Conservation (phyloP, 2,329 filamentous ascomycete genomes). For the Colletotrichum sp. region DNA sequence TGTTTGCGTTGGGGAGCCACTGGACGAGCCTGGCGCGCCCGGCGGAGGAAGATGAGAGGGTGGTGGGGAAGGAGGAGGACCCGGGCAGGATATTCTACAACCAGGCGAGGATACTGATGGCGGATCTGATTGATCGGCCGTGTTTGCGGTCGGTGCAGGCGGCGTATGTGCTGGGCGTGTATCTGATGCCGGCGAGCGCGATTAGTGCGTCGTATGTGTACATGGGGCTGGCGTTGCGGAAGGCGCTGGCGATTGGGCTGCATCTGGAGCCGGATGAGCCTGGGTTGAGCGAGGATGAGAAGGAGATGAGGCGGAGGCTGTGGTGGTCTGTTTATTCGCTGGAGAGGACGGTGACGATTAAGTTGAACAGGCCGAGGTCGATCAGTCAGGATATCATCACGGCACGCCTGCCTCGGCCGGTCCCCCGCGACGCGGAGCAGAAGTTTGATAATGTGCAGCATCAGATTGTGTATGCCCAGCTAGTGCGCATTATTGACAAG, state of each 20-base stretch:
- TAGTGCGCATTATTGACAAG: constrained; percentile 34
- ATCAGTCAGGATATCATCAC: constrained; percentile 27
- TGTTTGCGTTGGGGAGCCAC: constrained; percentile 36
- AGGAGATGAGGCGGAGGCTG: constrained; percentile 25
- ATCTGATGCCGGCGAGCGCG: constrained; percentile 36
- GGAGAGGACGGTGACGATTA: constrained; percentile 28
- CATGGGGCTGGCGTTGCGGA: constrained; percentile 32
- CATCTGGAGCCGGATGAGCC: constrained; percentile 30
- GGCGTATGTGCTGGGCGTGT: constrained; percentile 36
- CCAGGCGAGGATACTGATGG: constrained; percentile 32
- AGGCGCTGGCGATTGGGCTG: constrained; percentile 31
- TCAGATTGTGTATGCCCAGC: constrained; percentile 33
- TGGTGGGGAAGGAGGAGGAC: constrained; percentile 20
- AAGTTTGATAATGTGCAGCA: constrained; percentile 35
- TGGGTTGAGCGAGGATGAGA: constrained; percentile 23
- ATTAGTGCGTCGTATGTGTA: constrained; percentile 37
- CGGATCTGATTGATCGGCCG: constrained; percentile 36
- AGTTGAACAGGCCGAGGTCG: constrained; percentile 28
- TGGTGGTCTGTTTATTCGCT: constrained; percentile 36
- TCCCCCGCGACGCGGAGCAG: constrained; percentile 27
- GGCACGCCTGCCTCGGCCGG: constrained; percentile 20
- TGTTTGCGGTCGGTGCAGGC: constrained; percentile 36
- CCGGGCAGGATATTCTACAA: constrained; percentile 34
- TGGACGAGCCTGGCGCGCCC: constrained; percentile 35
- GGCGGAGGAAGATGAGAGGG: constrained; percentile 19